Base-by-base conservation (phyloP, 441 rosid species). In the Populus trichocarpa region DNA sequence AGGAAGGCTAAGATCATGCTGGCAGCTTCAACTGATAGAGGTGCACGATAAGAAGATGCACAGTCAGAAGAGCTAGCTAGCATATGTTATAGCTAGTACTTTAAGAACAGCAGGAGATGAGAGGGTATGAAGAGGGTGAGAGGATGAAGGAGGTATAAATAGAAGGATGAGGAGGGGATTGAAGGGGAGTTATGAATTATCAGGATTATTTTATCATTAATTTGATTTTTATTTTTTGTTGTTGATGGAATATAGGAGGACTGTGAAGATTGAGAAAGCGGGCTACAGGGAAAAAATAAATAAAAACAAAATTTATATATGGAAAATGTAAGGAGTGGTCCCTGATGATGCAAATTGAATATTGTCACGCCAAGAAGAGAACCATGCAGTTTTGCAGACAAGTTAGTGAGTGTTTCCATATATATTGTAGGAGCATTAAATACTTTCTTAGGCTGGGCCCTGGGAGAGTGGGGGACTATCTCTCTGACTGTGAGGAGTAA, bases 11-110 rank as follows among this genome's bases (percentile, higher is more conserved):
- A 96, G 99, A 96, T 96, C 99, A 96, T 93, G 99, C 99, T 96
- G 98, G 99, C 99, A 96, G 99, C 99, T 96, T 96, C 96, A 96
- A 84, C 98, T 84, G 98, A 84, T 88, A 88, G 72, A 81, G 86
- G 86, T 81, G 88, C 96, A 84, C 94, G 90, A 83, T 76, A 68
- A 77, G 65, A 71, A 42, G 38, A 61, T 38, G 67, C 59, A 13
- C 35, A 35, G 42, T 26, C 18, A 12, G 20, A 33, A 77, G 75
- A 65, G 20, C 23, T 42, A 30, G 22, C 8, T 13, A 26, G 11
- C 20, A 20, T 12, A 67, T 50, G 65, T 22, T 18, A 53, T 25
- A 25, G 25, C 25, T 25, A 25, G 25, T 25, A 66, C 50, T 61
- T 14, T n/a, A 40, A 4, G n/a, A 18, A 63, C 2, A 71, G 65